Base-by-base conservation (phyloP, 2,329 filamentous ascomycete genomes). In the Fusarium sp. region DNA sequence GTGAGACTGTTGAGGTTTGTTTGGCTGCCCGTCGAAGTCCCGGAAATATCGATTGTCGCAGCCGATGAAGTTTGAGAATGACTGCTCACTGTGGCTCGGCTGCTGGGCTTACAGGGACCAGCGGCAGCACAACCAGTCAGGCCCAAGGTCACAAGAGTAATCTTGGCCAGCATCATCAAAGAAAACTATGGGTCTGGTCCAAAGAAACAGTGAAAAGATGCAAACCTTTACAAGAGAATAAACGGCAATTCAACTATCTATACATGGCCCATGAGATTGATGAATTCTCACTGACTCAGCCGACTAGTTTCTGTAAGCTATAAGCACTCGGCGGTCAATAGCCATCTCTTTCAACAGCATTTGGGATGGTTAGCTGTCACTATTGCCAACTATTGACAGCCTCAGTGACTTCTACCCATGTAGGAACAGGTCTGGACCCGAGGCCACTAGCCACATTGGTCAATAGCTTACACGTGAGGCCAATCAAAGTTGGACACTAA, bases 321-420 rank as follows among this genome's bases (percentile, higher is more conserved):
- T 42, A 9, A 13, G 7, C 16, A 35, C 44, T n/a, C 42, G 26
- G 24, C 22, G 20, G 30, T 44, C 26, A 13, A 61, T 26, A 22
- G 24, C 8, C 14, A 24, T 30, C 11, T 8, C 24, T 56, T 31
- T 14, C 5, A 24, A 11, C 9, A 28, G 26, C 12, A 14, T 38
- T 58, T 14, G 8, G 14, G 24, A 5, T 35, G 13, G 31, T 12
- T 18, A n/a, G 31, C 12, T 16, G 5, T 20, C 16, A 12, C 31
- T 64, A 64, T 64, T 64, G 57, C 35, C 11, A 18, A 62, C 61
- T 64, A 62, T 44, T 45, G 57, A 35, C 26, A 44, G 31, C 38
- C 45, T 51, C 15, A 20, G 22, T 20, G 6, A 38, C 11, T 7
- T 28, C 6, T 5, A 38, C 20, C 56, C 56, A n/a, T 61, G n/a